Conservation (phyloP, 2,329 filamentous ascomycete species). For the Fusarium buxicola region DNA sequence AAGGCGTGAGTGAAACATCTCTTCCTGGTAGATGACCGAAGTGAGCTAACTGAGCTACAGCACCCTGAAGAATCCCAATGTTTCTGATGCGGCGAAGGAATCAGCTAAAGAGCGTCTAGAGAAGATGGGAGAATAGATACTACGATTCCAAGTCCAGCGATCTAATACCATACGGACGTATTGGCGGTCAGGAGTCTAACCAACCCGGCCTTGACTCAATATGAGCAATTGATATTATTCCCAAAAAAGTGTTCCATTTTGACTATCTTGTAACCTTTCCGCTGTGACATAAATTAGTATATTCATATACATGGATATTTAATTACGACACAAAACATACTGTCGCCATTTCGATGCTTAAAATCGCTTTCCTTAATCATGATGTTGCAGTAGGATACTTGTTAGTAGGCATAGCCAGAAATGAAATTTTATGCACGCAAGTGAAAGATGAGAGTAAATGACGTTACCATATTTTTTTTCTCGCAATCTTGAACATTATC, state of each 20-base stretch:
- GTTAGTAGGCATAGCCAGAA: too few species aligned
- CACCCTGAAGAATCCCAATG: constrained; percentile 67
- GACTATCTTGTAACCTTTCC: background rate
- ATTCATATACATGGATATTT: too few species aligned
- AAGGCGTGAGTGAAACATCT: constrained; percentile 58
- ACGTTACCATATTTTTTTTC: background rate
- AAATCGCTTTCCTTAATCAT: background rate
- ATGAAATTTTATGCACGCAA: too few species aligned
- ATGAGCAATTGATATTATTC: background rate
- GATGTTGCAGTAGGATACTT: too few species aligned
- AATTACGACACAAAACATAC: too few species aligned
- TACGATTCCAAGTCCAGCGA: background rate
- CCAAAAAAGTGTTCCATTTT: background rate
- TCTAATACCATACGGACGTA: background rate
- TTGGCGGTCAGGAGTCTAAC: background rate
- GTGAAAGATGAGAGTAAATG: too few species aligned
- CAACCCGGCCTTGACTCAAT: background rate
- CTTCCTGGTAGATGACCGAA: too few species aligned
- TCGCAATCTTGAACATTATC: background rate
- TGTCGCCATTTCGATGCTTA: too few species aligned
- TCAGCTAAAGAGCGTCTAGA: constrained; percentile 64
- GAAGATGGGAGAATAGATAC: constrained; percentile 12
- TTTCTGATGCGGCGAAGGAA: constrained; percentile 67
- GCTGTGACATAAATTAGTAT: too few species aligned
- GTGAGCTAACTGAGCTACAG: constrained; percentile 39